These are phyloP conservation scores for Byssochlamys sp. DNA, from an alignment of 2,329 filamentous ascomycete genomes.

Conservation along the genomic window DNA sequence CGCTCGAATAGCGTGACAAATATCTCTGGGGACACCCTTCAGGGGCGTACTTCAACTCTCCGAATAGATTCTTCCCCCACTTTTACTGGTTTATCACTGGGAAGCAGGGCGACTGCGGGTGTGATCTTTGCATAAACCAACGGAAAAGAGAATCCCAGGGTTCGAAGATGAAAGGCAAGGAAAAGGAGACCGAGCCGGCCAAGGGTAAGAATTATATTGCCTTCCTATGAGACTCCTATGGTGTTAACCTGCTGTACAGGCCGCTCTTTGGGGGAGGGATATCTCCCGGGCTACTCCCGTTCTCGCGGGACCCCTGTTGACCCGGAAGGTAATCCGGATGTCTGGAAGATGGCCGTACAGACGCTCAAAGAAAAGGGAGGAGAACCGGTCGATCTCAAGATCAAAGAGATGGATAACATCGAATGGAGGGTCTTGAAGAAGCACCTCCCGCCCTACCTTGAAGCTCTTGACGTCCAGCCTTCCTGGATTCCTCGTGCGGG, in stretches of 20 bases:
- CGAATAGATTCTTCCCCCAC: slow-evolving; percentile 47
- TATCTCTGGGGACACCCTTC: slow-evolving; percentile 50
- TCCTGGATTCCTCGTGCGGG: slow-evolving; percentile 46
- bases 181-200: not conserved
- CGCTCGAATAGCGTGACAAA: slow-evolving; percentile 37
- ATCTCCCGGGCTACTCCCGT: not conserved
- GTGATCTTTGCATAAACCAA: slow-evolving; percentile 37
- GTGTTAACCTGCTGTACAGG: slow-evolving; percentile 1
- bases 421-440: slow-evolving; percentile 48
- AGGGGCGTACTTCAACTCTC: slow-evolving; percentile 44
- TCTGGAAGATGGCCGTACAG: slow-evolving; percentile 42
- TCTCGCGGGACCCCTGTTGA: slow-evolving; percentile 23
- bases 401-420: slow-evolving; percentile 43
- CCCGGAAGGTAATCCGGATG: slow-evolving; percentile 46
- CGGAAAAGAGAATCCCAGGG: not conserved
- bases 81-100: slow-evolving; percentile 48
- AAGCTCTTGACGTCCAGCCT: slow-evolving; percentile 34
- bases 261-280: not conserved
- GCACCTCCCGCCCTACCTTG: slow-evolving; percentile 33
- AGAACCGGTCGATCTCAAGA: slow-evolving; percentile 20
- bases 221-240: not conserved
- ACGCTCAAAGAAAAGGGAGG: slow-evolving; percentile 39
- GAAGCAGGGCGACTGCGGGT: slow-evolving; percentile 37
- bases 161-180: slow-evolving; percentile 2
- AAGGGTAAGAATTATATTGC: not conserved